Evolutionary conservation across 306 rosid species (phyloP), one percentile per base, ranked within the genome.

Genomic region (Psophocarpus tetragonolobus): DNA sequence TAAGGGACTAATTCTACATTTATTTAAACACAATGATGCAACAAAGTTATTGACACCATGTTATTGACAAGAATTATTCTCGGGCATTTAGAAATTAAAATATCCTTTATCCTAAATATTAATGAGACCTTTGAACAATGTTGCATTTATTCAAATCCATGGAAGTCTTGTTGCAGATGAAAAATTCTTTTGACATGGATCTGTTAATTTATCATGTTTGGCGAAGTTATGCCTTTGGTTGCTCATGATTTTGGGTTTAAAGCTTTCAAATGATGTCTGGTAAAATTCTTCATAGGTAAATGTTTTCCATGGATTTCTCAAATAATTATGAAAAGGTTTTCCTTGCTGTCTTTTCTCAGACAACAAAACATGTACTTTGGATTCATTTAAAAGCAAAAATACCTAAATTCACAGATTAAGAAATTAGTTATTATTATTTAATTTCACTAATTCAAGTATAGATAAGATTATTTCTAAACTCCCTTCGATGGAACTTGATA

Each of bases 21-120:
- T 54, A 41, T 56, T 79, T 41, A 10, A 14, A 71, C 65, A 6
- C 67, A 26, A 75, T 47, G 54, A 53, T 71, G 71, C 44, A 45
- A 35, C 8, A 5, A 15, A 83, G 29, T 47, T 38, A 29, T 51
- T 11, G 33, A 29, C 29, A 23, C 33, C 58, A 13, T 29, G 61
- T 62, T 10, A 23, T 41, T 29, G 39, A 53, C 50, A n/a, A 51
- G 45, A 47, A 3, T 32, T 12, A 24, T 20, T 38, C 42, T 44
- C 12, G 10, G 35, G 42, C 44, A 41, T 6, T 26, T 48, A 36
- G 14, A 24, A 41, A 4, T 26, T 48, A 36, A 9, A 24, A 70
- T 69, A 38, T 8, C 68, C 18, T 36, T 7, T 5, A n/a, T 33
- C 78, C 58, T 23, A 17, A 50, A 26, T 36, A 68, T 47, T 14